Evolutionary conservation across 2,329 filamentous ascomycete species (phyloP).

Genomic region (Aspergillus amoenus): DNA sequence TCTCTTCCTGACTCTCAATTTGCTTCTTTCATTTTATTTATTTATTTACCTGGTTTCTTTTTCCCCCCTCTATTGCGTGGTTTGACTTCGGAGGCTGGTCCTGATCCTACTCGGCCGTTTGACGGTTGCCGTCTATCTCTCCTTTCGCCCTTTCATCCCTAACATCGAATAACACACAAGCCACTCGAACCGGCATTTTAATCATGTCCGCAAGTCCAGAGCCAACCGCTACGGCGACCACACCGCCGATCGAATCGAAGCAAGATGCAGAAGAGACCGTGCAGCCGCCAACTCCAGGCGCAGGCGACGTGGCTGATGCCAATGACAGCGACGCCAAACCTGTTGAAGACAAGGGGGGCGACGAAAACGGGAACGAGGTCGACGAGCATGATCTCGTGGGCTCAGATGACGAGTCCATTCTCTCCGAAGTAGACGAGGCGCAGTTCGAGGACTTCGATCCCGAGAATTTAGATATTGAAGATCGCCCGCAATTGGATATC

Average conservation of each 20-base stretch:
- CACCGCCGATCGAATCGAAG: conserved; percentile 13
- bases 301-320: conserved; percentile 26
- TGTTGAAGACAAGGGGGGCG: conserved; percentile 18
- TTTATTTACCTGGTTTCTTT: not conserved
- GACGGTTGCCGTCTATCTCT: not conserved
- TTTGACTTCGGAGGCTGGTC: conserved; percentile 2
- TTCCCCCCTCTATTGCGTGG: not conserved
- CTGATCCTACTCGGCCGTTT: not conserved
- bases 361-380: conserved; percentile 30
- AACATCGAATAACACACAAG: not conserved
- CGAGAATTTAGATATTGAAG: conserved; percentile 60
- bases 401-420: conserved; percentile 61
- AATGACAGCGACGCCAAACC: conserved; percentile 23
- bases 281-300: conserved; percentile 28
- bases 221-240: conserved; percentile 15
- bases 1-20: not conserved
- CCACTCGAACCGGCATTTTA: not conserved
- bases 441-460: conserved; percentile 66
- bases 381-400: conserved; percentile 23
- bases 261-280: conserved; percentile 25
- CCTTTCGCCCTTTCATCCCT: conserved; percentile 11
- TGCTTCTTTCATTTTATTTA: not conserved
- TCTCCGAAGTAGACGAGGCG: conserved; percentile 65
- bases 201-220: conserved; percentile 43
- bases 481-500: conserved; percentile 57